These are phyloP conservation scores for Scleroderma citrinum DNA, from an alignment of 768 basidiomycete species.

Conservation along the genomic window DNA sequence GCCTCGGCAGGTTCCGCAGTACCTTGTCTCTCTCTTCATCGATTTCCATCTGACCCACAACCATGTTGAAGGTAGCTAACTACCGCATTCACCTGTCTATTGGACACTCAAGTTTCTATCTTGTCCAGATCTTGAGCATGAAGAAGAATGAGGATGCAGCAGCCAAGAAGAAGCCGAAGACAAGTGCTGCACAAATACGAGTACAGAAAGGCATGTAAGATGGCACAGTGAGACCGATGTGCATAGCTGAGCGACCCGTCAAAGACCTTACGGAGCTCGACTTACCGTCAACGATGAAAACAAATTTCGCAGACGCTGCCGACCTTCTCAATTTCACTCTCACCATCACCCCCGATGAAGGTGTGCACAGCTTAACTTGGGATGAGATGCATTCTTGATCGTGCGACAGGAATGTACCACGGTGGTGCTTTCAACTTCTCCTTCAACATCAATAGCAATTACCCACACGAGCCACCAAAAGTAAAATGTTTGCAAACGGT, in stretches of 20 bases:
- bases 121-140: slow-evolving; percentile 90
- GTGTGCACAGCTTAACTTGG: slow-evolving; percentile 35
- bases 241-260: background rate
- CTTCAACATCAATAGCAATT: slow-evolving; percentile 94
- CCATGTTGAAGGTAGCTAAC: slow-evolving; percentile 40
- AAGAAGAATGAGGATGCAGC: slow-evolving; percentile 99
- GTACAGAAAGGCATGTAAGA: slow-evolving; percentile 88
- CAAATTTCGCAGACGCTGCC: slow-evolving; percentile 83
- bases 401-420: slow-evolving; percentile 87
- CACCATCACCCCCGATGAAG: slow-evolving; percentile 95
- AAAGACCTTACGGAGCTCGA: slow-evolving; percentile 95
- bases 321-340: slow-evolving; percentile 97
- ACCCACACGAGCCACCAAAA: slow-evolving; percentile 98
- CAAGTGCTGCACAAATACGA: slow-evolving; percentile 94
- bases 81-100: background rate
- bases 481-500: slow-evolving; percentile 96
- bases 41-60: slow-evolving; percentile 8
- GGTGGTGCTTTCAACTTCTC: slow-evolving; percentile 92
- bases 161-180: slow-evolving; percentile 97
- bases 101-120: slow-evolving; percentile 4
- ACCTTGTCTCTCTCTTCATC: slow-evolving; percentile 15
- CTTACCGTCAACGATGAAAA: slow-evolving; percentile 93
- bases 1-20: slow-evolving; percentile 30
- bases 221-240: background rate
- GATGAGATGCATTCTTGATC: background rate